Evolutionary conservation across 2,329 filamentous ascomycete species (phyloP).

Genomic region (Biscogniauxia marginata): DNA sequence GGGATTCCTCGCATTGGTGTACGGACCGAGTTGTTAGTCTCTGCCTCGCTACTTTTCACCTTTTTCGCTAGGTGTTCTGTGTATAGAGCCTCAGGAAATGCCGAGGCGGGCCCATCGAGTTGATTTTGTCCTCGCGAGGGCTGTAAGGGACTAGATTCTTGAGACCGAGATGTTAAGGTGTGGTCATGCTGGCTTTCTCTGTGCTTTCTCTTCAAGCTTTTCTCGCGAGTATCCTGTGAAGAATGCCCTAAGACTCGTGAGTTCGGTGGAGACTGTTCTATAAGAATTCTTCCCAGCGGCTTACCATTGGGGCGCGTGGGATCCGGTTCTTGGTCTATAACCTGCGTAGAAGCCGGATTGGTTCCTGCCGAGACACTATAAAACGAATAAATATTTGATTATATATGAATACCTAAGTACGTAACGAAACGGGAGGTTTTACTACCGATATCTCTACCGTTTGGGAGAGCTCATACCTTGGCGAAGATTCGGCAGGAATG

Average conservation of each 20-base stretch:
- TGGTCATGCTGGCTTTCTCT: not conserved
- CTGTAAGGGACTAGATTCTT: not conserved
- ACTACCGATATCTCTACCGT: not conserved
- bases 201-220: slow-evolving; percentile 4
- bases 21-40: not conserved
- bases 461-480: not conserved
- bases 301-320: not conserved
- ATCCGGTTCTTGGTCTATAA: not conserved
- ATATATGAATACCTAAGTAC: not conserved
- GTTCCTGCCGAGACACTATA: not conserved
- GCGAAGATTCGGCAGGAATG: not conserved
- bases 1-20: not conserved
- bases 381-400: not conserved
- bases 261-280: not conserved
- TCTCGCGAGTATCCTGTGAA: not conserved
- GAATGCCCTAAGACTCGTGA: not conserved
- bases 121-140: not conserved
- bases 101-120: not conserved
- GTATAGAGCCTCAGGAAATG: not conserved
- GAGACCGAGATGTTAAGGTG: not conserved
- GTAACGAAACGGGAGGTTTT: not conserved
- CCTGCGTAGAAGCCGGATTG: not conserved
- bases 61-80: not conserved
- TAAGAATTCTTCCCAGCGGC: not conserved
- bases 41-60: not conserved